A percentile compares a stretch with the other conserved stretches of the same genome.
Conservation (phyloP, 73 alveolate genomes). For the Symbiodinium pilosum region DNA sequence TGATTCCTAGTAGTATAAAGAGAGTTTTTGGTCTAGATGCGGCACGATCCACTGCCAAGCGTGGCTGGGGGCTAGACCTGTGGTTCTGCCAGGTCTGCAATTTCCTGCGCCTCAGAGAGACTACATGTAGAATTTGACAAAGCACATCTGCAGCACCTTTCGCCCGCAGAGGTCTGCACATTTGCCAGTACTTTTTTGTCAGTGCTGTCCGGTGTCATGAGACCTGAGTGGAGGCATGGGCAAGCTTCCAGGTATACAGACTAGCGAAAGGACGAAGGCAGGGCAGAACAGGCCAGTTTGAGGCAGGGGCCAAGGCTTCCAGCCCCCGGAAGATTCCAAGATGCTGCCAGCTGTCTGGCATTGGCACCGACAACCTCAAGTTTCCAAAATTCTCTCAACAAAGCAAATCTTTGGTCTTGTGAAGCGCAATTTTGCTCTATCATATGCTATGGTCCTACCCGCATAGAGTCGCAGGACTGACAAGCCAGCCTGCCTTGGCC, state of each 20-base stretch:
- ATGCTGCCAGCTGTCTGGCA: conserved; percentile 63
- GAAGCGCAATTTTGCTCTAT: neutral
- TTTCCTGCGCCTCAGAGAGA: conserved; percentile 71
- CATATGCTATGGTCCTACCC: neutral
- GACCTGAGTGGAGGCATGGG: too few relatives aligned
- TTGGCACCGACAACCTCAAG: conserved; percentile 80
- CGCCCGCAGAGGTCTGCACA: neutral
- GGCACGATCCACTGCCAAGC: too few relatives aligned
- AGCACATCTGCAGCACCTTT: too few relatives aligned
- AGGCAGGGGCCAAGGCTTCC: conserved; percentile 52
- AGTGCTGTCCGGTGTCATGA: conserved; percentile 67
- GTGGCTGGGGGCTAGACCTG: conserved; percentile 1
- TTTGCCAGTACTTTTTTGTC: conserved; percentile 45
- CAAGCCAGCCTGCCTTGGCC: conserved; percentile 16
- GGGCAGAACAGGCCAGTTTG: too few relatives aligned
- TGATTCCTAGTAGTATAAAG: too few relatives aligned
- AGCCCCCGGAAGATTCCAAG: conserved; percentile 80
- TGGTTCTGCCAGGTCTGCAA: conserved; percentile 57
- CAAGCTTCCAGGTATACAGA: too few relatives aligned
- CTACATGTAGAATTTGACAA: too few relatives aligned
- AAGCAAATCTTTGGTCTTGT: neutral
- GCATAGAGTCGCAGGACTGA: neutral
- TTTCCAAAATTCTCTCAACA: neutral
- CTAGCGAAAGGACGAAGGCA: too few relatives aligned
- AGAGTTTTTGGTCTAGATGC: too few relatives aligned